Conservation (phyloP, 331 rosid species). For the Telfairia occidentalis region DNA sequence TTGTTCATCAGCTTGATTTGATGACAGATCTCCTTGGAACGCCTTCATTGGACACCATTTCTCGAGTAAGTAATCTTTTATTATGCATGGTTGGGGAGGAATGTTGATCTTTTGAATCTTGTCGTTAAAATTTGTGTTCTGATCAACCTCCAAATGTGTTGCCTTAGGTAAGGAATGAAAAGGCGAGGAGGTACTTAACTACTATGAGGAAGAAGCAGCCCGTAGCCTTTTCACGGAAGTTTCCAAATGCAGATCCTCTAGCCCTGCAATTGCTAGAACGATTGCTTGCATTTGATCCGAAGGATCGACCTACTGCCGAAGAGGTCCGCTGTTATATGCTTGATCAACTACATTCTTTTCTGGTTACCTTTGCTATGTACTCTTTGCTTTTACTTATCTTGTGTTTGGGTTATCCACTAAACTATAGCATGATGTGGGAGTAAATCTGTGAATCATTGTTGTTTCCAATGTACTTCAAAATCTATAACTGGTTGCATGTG, state of each 20-base stretch:
- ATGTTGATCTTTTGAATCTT: not conserved
- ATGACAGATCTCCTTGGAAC: constrained; percentile 95
- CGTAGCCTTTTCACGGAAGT: constrained; percentile 12
- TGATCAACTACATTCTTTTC: not conserved
- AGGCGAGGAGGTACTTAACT: constrained; percentile 19
- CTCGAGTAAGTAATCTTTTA: constrained; percentile 34
- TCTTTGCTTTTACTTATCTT: not conserved
- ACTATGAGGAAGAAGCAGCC: constrained; percentile 24
- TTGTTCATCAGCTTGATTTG: constrained; percentile 89
- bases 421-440: not conserved
- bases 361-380: not conserved
- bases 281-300: constrained; percentile 89
- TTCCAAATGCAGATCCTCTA: constrained; percentile 19
- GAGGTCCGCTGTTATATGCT: constrained; percentile 46
- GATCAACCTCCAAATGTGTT: not conserved
- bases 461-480: not conserved
- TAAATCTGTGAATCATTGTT: not conserved
- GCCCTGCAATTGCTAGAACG: constrained; percentile 37
- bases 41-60: constrained; percentile 73
- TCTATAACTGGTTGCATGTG: not conserved
- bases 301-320: constrained; percentile 89
- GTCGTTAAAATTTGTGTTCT: not conserved
- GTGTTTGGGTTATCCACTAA: constrained; percentile 2
- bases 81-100: not conserved
- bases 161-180: constrained; percentile 16